Percentiles rank a stretch among this genome's conserved stretches.
Conservation (phyloP, 2,329 filamentous ascomycete species). For the Trichoderma atroviride region DNA sequence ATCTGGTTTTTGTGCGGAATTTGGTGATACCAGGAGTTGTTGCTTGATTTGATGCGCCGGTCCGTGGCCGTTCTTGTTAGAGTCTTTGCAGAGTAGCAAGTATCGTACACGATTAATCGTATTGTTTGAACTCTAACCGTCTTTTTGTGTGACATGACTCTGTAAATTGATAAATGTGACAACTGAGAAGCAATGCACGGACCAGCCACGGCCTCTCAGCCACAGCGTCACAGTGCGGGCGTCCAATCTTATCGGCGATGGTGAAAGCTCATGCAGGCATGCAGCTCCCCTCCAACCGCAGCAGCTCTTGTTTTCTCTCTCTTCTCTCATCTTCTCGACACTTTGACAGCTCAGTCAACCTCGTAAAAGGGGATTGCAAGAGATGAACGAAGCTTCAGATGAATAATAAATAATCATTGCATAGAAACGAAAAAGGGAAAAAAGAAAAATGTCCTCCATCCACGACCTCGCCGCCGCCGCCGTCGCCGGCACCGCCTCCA, state of each 20-base stretch:
- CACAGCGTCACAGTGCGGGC: slow-evolving; percentile 18
- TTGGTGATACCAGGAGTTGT: slow-evolving; percentile 24
- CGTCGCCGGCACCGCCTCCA: slow-evolving; percentile 44
- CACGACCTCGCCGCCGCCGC: slow-evolving; percentile 54
- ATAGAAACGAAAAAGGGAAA: neutral
- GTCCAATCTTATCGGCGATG: slow-evolving; percentile 12
- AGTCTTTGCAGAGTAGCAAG: slow-evolving; percentile 12
- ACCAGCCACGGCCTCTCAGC: slow-evolving; percentile 13
- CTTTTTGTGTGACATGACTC: neutral
- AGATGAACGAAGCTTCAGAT: too few relatives aligned
- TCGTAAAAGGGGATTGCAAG: neutral
- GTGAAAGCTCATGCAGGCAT: slow-evolving; percentile 6
- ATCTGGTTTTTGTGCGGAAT: slow-evolving; percentile 9
- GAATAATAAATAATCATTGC: too few relatives aligned
- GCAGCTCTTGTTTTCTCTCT: neutral
- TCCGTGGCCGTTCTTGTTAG: slow-evolving; percentile 8
- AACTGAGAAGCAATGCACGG: neutral
- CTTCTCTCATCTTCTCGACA: neutral
- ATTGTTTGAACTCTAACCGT: slow-evolving; percentile 14
- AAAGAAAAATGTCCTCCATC: slow-evolving; percentile 49
- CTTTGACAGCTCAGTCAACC: neutral
- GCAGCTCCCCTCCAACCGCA: neutral
- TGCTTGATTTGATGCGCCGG: slow-evolving; percentile 20
- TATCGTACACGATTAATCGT: slow-evolving; percentile 24
- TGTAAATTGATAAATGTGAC: neutral